These are phyloP conservation scores for Chytriomyces confervae DNA, from an alignment of 192 early-diverging fungal genomes.

Conservation along the genomic window DNA sequence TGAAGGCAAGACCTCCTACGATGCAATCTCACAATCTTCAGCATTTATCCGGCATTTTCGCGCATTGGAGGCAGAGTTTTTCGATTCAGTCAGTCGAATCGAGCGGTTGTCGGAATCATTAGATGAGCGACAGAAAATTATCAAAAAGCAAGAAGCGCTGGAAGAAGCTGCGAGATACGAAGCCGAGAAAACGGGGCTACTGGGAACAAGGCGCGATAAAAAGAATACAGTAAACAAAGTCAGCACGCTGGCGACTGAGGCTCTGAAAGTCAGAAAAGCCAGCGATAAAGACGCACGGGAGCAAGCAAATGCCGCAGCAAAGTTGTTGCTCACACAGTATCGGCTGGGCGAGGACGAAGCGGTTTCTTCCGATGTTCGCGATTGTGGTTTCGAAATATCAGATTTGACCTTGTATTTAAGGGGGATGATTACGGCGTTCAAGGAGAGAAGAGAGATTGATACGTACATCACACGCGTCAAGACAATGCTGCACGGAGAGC, in stretches of 20 bases:
- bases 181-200: conserved; percentile 39
- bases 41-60: conserved; percentile 49
- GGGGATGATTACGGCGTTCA: conserved; percentile 37
- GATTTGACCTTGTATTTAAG: conserved; percentile 50
- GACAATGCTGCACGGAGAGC: conserved; percentile 48
- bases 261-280: conserved; percentile 30
- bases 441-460: conserved; percentile 1
- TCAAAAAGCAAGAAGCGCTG: conserved; percentile 21
- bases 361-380: conserved; percentile 41
- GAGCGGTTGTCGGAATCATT: conserved; percentile 51
- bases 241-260: conserved; percentile 19
- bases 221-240: conserved; percentile 31
- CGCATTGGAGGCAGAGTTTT: conserved; percentile 48
- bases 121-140: conserved; percentile 33
- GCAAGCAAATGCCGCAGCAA: conserved; percentile 26
- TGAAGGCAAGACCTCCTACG: conserved; percentile 48
- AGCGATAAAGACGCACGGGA: conserved; percentile 29
- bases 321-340: conserved; percentile 36
- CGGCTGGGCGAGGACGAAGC: conserved; percentile 42
- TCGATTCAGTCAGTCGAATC: conserved; percentile 48
- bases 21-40: conserved; percentile 38
- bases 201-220: conserved; percentile 13
- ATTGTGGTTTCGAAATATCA: conserved; percentile 27
- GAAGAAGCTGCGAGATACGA: conserved; percentile 29
- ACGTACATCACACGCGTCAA: conserved; percentile 22